Evolutionary conservation across 176 grass and related monocot species (phyloP), one percentile per base, ranked within the genome.

Genomic region (Carex littledalei): DNA sequence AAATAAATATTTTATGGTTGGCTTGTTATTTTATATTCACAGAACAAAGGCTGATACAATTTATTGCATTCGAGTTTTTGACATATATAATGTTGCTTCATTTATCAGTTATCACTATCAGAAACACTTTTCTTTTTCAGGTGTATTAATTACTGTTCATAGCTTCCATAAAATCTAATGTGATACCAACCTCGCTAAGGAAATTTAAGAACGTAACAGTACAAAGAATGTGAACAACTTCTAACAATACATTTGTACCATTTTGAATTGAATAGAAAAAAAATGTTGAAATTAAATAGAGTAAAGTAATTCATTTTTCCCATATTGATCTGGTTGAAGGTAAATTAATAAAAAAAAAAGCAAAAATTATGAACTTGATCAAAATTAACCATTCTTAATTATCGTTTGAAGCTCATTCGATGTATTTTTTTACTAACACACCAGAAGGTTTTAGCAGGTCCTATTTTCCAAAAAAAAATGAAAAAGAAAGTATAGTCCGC

Each of bases 1-100:
- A 15, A 65, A 83, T 67, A 83, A 65, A 67, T 68, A 54, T 67
- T 83, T 4, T 69, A 45, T 83, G 63, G 20, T 35, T 64, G 64
- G 37, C 50, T 78, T 78, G 26, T 78, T 55, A 57, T 57, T 16
- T 78, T 74, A 74, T 5, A 56, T 35, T 16, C 41, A 15, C 45
- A 52, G 17, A 74, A 13, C 45, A 21, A 49, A 49, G 1, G 41
- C 39, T 74, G 70, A 22, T 49, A 56, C 6, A 56, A 55, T 78
- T 78, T 78, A 78, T 56, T 78, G 24, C 52, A 56, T 78, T 56
- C 18, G 50, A 55, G 22, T 14, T 34, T 72, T 8, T 32, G 22
- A 55, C 14, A 31, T 10, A 20, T 4, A 18, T 34, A 11, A 34
- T 57, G 5, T 34, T 70, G 35, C 35, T 70, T 43, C 6, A 68